Evolutionary conservation across 2,329 filamentous ascomycete genomes (phyloP).

Genomic region (Aspergillus oerlinghausenensis): DNA sequence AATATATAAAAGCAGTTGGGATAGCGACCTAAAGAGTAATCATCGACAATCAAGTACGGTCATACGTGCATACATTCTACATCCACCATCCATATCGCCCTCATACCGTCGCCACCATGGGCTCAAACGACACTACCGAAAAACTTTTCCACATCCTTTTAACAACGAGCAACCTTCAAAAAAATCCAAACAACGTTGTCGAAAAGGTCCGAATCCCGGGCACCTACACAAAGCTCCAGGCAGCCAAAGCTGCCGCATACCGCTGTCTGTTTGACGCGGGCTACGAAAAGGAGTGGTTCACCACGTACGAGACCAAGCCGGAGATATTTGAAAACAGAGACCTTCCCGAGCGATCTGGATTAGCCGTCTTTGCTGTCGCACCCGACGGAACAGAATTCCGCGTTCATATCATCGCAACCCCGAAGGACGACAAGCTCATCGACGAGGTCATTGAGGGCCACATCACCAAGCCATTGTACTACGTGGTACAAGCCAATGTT

Average conservation of each 20-base stretch:
- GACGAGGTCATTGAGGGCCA: conserved; percentile 17
- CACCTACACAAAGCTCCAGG: conserved; percentile 19
- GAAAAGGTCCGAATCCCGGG: conserved; percentile 24
- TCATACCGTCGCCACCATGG: background rate
- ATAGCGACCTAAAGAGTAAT: no score
- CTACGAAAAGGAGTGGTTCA: conserved; percentile 26
- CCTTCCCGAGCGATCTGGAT: conserved; percentile 7
- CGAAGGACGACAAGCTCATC: conserved; percentile 12
- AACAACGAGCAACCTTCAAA: conserved; percentile 17
- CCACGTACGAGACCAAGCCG: conserved; percentile 18
- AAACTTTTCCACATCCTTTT: conserved; percentile 24
- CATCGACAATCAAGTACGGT: no score
- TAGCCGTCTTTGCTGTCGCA: conserved; percentile 20
- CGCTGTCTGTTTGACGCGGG: conserved; percentile 26
- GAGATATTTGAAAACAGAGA: conserved; percentile 10
- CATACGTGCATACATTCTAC: no score
- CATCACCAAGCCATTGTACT: conserved; percentile 21
- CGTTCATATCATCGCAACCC: conserved; percentile 21
- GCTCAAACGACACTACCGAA: background rate
- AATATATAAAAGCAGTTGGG: no score
- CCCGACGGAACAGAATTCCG: conserved; percentile 23
- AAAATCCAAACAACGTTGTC: conserved; percentile 20
- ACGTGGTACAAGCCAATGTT: conserved; percentile 23
- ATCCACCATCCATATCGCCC: no score
- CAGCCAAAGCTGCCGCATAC: conserved; percentile 24